Percentiles rank a stretch among this genome's conserved stretches.
phyloP scores from a whole-genome alignment of 2,329 filamentous ascomycete genomes.

The Cyphellophora attinorum region DNA sequence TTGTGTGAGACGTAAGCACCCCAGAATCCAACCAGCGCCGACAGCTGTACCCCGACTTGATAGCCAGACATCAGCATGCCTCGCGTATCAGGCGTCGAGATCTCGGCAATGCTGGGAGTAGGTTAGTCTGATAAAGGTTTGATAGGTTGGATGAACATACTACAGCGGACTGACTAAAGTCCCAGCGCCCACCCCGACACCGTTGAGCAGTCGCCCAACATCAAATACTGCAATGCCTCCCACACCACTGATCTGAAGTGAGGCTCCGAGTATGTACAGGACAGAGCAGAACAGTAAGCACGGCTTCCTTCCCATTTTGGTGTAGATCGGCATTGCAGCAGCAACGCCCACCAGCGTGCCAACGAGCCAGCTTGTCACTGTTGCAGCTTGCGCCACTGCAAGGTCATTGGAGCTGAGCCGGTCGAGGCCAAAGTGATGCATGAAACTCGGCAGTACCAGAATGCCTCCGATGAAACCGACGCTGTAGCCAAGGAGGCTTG shows the following conservation, averaged over 20 bases:
- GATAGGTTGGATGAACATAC: constrained; percentile 2
- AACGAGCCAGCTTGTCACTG: constrained; percentile 11
- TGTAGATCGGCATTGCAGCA: constrained; percentile 6
- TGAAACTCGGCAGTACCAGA: constrained; percentile 19
- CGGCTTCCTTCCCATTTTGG: constrained; percentile 5
- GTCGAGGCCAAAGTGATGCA: constrained; percentile 15
- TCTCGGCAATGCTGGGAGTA: constrained; percentile 8
- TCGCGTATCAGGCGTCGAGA: constrained; percentile 5
- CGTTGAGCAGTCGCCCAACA: constrained; percentile 9
- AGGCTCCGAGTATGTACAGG: constrained; percentile 8
- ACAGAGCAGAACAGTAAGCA: constrained; percentile 10
- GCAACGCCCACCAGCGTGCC: constrained; percentile 9
- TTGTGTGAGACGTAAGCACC: constrained; percentile 8
- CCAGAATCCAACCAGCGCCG: constrained; percentile 12
- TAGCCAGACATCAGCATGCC: constrained; percentile 9
- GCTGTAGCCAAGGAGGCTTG: constrained; percentile 17
- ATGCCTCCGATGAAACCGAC: constrained; percentile 20
- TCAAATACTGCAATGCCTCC: constrained; percentile 6
- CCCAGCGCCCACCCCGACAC: constrained; percentile 10
- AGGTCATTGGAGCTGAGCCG: constrained; percentile 7
- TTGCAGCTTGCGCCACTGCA: constrained; percentile 7
- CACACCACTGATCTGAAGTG: constrained; percentile 6
- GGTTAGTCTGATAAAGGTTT: neutral
- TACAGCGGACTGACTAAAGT: constrained; percentile 12
- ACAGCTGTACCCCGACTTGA: constrained; percentile 10